Evolutionary conservation across 768 basidiomycete species (phyloP), one percentile per base, ranked within the genome.

Genomic region (Trametes cingulata): DNA sequence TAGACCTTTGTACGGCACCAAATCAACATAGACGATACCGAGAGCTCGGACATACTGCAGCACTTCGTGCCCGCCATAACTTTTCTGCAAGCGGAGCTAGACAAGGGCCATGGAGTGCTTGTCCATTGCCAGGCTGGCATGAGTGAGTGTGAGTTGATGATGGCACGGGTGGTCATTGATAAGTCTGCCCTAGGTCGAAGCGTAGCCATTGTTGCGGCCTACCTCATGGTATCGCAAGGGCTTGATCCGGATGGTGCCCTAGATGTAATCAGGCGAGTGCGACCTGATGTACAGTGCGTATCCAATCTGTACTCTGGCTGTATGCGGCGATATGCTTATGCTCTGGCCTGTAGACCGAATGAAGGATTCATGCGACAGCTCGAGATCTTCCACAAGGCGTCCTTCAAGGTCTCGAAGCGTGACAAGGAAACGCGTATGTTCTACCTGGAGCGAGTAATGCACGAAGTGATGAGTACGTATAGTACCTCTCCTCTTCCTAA

Each of bases 51-150:
- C 69, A 80, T 94, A 24, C 80, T 96, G 20, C 79, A 82, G 3
- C 91, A 94, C 67, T 78, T 97, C 60, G 75, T 92, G 12, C 84
- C 88, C 0, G 84, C 88, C 2, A 91, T 95, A 56, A 83, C 87
- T 5, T 95, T 94, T 75, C 94, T 97, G 45, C 81, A 90, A 62
- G 80, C 82, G 13, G 90, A 94, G 65, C 73, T 95, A 2, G 82
- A 86, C 70, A 90, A 88, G 67, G 85, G 82, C 0, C 76, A 86
- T 29, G 88, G 88, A 1, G 88, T 98, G 1, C 76, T 96, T 19
- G 90, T 97, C 0, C 95, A 97, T 73, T 96, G 95, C 69, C 88
- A 91, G 58, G 93, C 91, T 22, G 95, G 95, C 24, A 80, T 93
- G 73, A 93, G 91, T 92, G 73, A 71, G 90, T 82, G 22, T 20